Conservation (phyloP, 108 stramenopile species). For the Chaetoceros muelleri region DNA sequence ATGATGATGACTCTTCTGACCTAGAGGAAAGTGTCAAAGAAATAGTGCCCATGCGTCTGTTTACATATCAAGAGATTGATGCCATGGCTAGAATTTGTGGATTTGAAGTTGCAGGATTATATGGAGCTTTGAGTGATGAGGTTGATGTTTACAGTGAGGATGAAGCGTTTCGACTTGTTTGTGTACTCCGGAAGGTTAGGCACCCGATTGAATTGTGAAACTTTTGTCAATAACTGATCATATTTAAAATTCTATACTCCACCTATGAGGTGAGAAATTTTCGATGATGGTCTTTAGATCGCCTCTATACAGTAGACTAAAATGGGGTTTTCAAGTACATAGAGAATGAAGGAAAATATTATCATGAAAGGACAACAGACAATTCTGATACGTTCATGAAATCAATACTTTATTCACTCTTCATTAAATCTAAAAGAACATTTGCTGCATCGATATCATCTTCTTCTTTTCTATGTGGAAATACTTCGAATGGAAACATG, state of each 20-base stretch:
- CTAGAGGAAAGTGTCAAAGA: constrained; percentile 40
- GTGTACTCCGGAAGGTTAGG: constrained; percentile 40
- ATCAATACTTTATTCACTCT: background rate
- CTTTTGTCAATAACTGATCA: no score
- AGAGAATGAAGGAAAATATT: no score
- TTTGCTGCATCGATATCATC: background rate
- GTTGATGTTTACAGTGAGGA: constrained; percentile 63
- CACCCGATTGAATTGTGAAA: background rate
- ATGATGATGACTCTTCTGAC: constrained; percentile 11
- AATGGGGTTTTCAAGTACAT: no score
- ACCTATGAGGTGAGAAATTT: no score
- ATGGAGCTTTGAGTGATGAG: constrained; percentile 56
- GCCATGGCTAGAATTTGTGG: constrained; percentile 47
- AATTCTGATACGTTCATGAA: no score
- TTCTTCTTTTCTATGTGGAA: background rate
- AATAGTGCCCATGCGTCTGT: constrained; percentile 69
- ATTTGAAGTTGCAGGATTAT: constrained; percentile 52
- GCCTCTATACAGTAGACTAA: no score
- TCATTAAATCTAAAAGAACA: background rate
- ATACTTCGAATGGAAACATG: no score
- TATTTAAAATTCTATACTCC: no score
- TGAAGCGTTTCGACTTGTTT: constrained; percentile 71
- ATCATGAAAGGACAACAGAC: no score
- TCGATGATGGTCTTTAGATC: no score
- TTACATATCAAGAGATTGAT: constrained; percentile 76